Base-by-base conservation (phyloP, 352 stramenopile genomes). In the Elongisporangium anandrum region DNA sequence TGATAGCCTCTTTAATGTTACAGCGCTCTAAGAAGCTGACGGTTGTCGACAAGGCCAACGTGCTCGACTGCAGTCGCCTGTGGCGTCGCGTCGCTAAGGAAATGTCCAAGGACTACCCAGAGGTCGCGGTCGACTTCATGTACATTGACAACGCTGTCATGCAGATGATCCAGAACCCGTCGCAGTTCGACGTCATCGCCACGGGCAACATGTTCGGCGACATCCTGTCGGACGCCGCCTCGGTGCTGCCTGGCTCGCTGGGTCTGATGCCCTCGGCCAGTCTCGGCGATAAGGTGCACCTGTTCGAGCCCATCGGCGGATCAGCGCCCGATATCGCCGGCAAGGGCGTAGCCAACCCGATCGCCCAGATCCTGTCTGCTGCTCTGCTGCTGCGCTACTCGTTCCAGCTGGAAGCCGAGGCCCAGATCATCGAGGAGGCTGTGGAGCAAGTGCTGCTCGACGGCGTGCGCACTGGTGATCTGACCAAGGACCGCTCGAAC, bases 161-260 rank as follows among this genome's bases (percentile, higher is more conserved):
- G 96, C 94, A 99, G 74, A 70, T 99, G 29, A 99, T 99, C 69
- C 87, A 96, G 66, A 98, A 92, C 72, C 97, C 97, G 34, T 98
- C 97, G 61, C 96, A 99, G 81, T 99, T 99, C 66, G 97, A 99
- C 72, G 97, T 98, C 50, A 98, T 99, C 71, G 97, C 98, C 34
- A 99, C 92, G 34, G 96, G 96, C 64, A 99, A 99, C 80, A 98
- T 99, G 77, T 99, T 99, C 76, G 97, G 97, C 52, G 97, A 99
- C 75, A 99, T 99, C 67, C 66, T 99, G 4, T 99, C 93, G 64
- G 97, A 99, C 66, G 97, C 98, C 39, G 97, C 97, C 29, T 98
- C 89, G 21, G 98, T 99, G 85, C 77, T 99, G 38, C 96, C 98
- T 12, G 97, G 97, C 41, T 98, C 93, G 60, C 85, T 99, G 19